Evolutionary conservation across 495 filamentous ascomycete genomes (phyloP).

Genomic region (Tetracladium setigerum): DNA sequence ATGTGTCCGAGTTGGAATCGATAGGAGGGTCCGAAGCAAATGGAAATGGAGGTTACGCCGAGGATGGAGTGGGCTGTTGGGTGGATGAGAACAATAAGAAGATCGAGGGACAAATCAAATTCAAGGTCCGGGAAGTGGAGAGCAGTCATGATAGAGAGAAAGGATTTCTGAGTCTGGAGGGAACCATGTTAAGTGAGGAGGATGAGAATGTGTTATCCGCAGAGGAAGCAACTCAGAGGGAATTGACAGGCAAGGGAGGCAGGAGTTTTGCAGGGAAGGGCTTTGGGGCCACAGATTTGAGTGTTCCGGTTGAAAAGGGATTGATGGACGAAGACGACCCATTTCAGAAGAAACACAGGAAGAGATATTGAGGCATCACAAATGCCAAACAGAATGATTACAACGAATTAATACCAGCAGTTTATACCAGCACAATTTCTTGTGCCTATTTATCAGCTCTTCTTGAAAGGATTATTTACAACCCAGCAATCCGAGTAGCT

Average conservation of each 20-base stretch:
- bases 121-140: slow-evolving; percentile 58
- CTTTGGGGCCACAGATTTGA: slow-evolving; percentile 20
- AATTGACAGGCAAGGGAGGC: slow-evolving; percentile 17
- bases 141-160: slow-evolving; percentile 48
- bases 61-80: slow-evolving; percentile 28
- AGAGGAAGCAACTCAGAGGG: slow-evolving; percentile 10
- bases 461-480: too few species aligned
- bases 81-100: slow-evolving; percentile 52
- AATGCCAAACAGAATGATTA: neutral
- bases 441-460: neutral
- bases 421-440: slow-evolving; percentile 5
- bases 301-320: slow-evolving; percentile 14
- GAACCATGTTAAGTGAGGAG: slow-evolving; percentile 49
- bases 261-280: slow-evolving; percentile 15
- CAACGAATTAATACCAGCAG: neutral
- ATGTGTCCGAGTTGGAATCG: slow-evolving; percentile 24
- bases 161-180: slow-evolving; percentile 61
- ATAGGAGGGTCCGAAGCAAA: slow-evolving; percentile 12
- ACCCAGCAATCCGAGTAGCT: too few species aligned
- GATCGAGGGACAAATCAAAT: slow-evolving; percentile 51
- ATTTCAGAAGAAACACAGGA: slow-evolving; percentile 6
- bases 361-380: slow-evolving; percentile 8
- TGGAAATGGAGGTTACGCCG: slow-evolving; percentile 16
- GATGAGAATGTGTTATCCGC: slow-evolving; percentile 14
- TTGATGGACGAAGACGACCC: slow-evolving; percentile 3